Evolutionary conservation across 116 monocot species (phyloP).

Genomic region (Phalaenopsis hybrid): DNA sequence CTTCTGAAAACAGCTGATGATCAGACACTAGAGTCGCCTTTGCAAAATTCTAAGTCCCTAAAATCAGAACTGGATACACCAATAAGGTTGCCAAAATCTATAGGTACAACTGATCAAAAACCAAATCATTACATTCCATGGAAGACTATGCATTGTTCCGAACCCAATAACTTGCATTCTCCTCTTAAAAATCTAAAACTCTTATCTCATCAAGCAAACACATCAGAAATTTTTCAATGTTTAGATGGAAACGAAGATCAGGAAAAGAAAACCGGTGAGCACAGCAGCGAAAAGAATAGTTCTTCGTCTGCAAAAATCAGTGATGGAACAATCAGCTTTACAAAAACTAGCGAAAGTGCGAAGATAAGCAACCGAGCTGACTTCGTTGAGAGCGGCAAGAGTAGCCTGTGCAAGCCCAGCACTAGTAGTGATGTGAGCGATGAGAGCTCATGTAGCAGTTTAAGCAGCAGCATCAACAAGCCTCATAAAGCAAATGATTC

Average conservation of each 20-base stretch:
- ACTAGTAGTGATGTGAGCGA: slow-evolving; percentile 57
- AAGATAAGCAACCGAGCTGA: slow-evolving; percentile 37
- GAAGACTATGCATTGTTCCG: slow-evolving; percentile 3
- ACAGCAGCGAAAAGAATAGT: slow-evolving; percentile 31
- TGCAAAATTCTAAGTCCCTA: slow-evolving; percentile 17
- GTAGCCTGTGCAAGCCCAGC: slow-evolving; percentile 56
- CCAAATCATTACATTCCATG: slow-evolving; percentile 14
- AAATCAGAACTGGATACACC: slow-evolving; percentile 13
- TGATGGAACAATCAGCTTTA: slow-evolving; percentile 34
- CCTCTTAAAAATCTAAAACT: slow-evolving; percentile 5
- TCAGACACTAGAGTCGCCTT: slow-evolving; percentile 14
- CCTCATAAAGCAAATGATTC: slow-evolving; percentile 65
- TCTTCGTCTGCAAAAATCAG: slow-evolving; percentile 47
- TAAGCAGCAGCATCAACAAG: slow-evolving; percentile 43
- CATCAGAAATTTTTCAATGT: slow-evolving; percentile 4
- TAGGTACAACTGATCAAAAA: slow-evolving; percentile 11
- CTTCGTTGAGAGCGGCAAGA: slow-evolving; percentile 47
- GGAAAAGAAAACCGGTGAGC: slow-evolving; percentile 30
- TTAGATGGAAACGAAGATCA: slow-evolving; percentile 18
- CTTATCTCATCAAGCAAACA: slow-evolving; percentile 5
- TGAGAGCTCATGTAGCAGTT: slow-evolving; percentile 47
- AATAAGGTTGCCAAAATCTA: slow-evolving; percentile 2
- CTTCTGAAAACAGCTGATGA: slow-evolving; percentile 11
- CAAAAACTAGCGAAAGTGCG: slow-evolving; percentile 45
- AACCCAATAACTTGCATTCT: slow-evolving; percentile 7